Conservation (phyloP, 2,329 filamentous ascomycete species). For the Monilinia fructigena region DNA sequence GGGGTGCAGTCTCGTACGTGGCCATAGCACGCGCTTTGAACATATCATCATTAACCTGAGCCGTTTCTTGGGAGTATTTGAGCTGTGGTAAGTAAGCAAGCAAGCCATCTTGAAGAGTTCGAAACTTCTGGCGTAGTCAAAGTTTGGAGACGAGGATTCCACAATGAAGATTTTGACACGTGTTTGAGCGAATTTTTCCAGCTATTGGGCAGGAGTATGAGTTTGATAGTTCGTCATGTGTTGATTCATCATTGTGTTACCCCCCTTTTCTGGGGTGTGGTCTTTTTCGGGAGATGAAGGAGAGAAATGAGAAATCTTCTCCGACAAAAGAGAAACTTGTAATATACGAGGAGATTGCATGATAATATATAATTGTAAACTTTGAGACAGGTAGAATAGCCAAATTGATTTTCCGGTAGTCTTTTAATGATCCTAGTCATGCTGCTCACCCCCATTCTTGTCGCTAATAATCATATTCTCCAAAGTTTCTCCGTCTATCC, state of each 20-base stretch:
- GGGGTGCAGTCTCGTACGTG: slow-evolving; percentile 1
- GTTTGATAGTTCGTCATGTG: neutral
- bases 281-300: neutral
- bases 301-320: neutral
- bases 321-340: neutral
- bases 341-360: neutral
- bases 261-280: slow-evolving; percentile 4
- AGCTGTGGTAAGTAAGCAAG: slow-evolving; percentile 8
- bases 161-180: slow-evolving; percentile 16
- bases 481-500: slow-evolving; percentile 15
- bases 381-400: neutral
- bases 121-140: slow-evolving; percentile 4
- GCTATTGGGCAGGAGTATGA: neutral
- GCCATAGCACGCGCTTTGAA: slow-evolving; percentile 10
- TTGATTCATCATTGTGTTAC: slow-evolving; percentile 12
- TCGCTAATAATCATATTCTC: slow-evolving; percentile 15
- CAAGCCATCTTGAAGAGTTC: slow-evolving; percentile 16
- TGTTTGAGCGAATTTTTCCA: slow-evolving; percentile 17
- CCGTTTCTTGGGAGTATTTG: slow-evolving; percentile 10
- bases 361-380: slow-evolving; percentile 1
- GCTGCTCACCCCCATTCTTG: slow-evolving; percentile 6
- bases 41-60: neutral
- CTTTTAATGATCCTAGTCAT: neutral
- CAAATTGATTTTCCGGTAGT: slow-evolving; percentile 17
- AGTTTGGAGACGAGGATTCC: slow-evolving; percentile 22